Base-by-base conservation (phyloP, 1,284 basidiomycete species). In the Boletus semigastroideus region DNA sequence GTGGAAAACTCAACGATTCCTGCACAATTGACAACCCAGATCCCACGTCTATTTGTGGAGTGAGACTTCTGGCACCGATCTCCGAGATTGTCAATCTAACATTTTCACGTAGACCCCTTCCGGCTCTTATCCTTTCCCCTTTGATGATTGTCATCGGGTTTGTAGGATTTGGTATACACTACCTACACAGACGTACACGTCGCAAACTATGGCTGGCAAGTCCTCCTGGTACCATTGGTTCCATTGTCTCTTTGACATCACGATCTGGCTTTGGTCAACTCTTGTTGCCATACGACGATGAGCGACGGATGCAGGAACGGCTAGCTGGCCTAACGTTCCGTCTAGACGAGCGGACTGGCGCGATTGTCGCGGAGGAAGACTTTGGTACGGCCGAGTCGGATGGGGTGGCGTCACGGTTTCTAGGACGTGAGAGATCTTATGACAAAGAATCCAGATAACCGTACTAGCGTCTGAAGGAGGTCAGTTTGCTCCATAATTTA, bases 201-300 rank as follows among this genome's bases (percentile, higher is more conserved):
- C 73, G 74, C 41, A 65, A 69, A 22, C 64, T 87, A n/a, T 76
- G 76, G 60, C 68, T 87, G 13, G 73, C 81, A 3, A 69, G 77
- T 20, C 71, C 74, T 8, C 84, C 84, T 0, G 84, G 85, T n/a
- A 78, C 75, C 33, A 82, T 87, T 42, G 84, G 77, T 5, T 68
- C 77, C 7, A 71, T 77, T 28, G 69, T 79, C 8, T 75, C 84
- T 3, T 71, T 84, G 51, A 83, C 85, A 0, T 70, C 80, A 1
- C 79, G 75, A 27, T 83, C 82, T 31, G 84, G 83, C 27, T 84
- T 84, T 53, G 84, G 83, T 27, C 74, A 82, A 41, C 71, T 83
- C 13, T 65, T 86, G n/a, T 59, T 77, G 20, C 85, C 84, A 0
- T 84, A 82, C 51, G 83, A 87, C 60, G 67, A 78, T 48, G 66